A percentile compares a stretch with the other conserved stretches of the same genome.
phyloP scores from a whole-genome alignment of 2,329 filamentous ascomycete genomes.

The Diaporthe eres region DNA sequence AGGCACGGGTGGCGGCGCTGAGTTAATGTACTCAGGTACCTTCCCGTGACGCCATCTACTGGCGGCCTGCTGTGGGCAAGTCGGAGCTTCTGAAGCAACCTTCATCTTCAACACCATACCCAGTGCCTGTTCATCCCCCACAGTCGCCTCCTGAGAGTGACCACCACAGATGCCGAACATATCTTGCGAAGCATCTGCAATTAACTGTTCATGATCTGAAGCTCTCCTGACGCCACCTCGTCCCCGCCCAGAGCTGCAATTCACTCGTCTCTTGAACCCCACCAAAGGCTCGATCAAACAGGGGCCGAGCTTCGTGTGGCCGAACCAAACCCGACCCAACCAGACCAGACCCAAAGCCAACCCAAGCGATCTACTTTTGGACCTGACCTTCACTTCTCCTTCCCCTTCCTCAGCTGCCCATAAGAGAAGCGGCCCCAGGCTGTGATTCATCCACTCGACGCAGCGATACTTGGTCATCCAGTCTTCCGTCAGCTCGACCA shows the following conservation, averaged over 20 bases:
- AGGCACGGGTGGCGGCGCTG: not conserved
- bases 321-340: slow-evolving; percentile 5
- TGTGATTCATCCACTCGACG: not conserved
- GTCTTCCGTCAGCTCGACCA: not conserved
- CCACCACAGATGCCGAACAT: not conserved
- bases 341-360: slow-evolving; percentile 5
- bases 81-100: slow-evolving; percentile 19
- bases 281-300: slow-evolving; percentile 28
- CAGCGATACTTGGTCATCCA: not conserved
- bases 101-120: slow-evolving; percentile 3
- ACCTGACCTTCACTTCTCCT: not conserved
- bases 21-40: slow-evolving; percentile 4
- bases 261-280: slow-evolving; percentile 12
- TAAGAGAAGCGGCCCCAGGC: not conserved
- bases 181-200: not conserved
- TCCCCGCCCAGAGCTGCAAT: not conserved
- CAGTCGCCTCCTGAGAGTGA: not conserved
- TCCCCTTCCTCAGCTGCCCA: not conserved
- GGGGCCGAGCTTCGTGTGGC: slow-evolving; percentile 26
- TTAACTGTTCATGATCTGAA: not conserved
- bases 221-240: not conserved
- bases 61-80: slow-evolving; percentile 17
- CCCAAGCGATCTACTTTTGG: slow-evolving; percentile 18
- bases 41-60: slow-evolving; percentile 25
- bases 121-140: not conserved